These are phyloP conservation scores for Microsporum canis DNA, from an alignment of 2,329 filamentous ascomycete species.

Conservation along the genomic window DNA sequence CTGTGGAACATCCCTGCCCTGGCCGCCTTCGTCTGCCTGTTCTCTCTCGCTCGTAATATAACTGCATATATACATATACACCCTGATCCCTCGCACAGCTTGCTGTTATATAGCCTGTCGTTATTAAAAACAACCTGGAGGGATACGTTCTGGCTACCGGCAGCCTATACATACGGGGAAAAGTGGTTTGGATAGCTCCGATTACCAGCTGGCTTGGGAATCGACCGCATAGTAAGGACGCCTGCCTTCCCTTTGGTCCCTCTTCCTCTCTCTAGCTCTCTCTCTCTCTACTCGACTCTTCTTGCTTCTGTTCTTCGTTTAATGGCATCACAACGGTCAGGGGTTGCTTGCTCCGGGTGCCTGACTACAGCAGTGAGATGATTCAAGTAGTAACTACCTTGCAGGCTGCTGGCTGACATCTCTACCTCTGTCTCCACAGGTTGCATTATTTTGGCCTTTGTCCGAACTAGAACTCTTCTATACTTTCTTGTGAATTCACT, in stretches of 20 bases:
- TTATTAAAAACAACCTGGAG: neutral
- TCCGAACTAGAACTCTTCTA: neutral
- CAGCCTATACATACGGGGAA: neutral
- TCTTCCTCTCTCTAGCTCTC: neutral
- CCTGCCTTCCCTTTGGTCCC: neutral
- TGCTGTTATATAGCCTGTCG: neutral
- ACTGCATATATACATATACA: neutral
- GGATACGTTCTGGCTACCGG: neutral
- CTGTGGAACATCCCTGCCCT: neutral
- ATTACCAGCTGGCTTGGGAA: constrained; percentile 1
- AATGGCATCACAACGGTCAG: neutral
- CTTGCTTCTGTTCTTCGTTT: neutral
- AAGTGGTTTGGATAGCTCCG: neutral
- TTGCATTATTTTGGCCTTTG: neutral
- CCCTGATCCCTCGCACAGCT: neutral
- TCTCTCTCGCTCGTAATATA: neutral
- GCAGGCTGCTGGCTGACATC: neutral
- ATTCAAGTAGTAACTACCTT: neutral
- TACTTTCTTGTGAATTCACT: neutral
- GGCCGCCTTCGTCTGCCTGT: neutral
- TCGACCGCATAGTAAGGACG: neutral
- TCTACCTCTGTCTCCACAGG: neutral
- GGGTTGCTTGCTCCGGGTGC: neutral
- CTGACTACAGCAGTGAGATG: neutral
- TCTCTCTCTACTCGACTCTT: neutral